Conservation (phyloP, 2,329 filamentous ascomycete species). For the Domatiomyces globalis region DNA sequence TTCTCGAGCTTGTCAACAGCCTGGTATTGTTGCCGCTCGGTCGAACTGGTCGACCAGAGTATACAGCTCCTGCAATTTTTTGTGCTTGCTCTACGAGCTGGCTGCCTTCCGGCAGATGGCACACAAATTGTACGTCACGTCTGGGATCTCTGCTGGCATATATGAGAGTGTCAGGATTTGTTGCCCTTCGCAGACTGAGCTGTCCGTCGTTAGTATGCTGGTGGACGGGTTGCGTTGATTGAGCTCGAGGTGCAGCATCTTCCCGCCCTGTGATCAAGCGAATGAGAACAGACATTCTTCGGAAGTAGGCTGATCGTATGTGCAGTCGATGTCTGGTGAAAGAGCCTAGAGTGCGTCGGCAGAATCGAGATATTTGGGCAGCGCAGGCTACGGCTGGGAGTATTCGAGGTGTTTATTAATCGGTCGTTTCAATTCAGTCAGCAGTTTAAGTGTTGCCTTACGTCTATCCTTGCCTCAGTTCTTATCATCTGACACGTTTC, state of each 20-base stretch:
- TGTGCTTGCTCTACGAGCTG: background rate
- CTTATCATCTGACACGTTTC: no score
- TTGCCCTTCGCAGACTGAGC: background rate
- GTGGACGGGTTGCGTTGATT: background rate
- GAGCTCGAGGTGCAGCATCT: background rate
- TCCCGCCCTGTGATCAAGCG: background rate
- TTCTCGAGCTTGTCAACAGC: constrained; percentile 45
- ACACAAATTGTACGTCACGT: background rate
- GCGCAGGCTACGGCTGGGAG: no score
- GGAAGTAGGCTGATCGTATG: background rate
- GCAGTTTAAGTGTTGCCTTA: no score
- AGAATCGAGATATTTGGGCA: no score
- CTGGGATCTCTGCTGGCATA: background rate
- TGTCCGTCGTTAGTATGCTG: background rate
- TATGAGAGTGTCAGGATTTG: background rate
- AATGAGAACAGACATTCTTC: background rate
- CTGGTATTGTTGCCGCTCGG: constrained; percentile 64
- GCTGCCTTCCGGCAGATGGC: background rate
- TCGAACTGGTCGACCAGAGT: constrained; percentile 45
- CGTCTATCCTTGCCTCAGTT: no score
- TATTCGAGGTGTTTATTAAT: no score
- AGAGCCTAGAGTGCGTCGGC: no score
- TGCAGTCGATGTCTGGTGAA: background rate
- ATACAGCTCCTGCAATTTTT: background rate
- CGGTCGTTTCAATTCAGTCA: no score